phyloP scores from a whole-genome alignment of 2,329 filamentous ascomycete genomes.

The Davidsoniella eucalypti region DNA sequence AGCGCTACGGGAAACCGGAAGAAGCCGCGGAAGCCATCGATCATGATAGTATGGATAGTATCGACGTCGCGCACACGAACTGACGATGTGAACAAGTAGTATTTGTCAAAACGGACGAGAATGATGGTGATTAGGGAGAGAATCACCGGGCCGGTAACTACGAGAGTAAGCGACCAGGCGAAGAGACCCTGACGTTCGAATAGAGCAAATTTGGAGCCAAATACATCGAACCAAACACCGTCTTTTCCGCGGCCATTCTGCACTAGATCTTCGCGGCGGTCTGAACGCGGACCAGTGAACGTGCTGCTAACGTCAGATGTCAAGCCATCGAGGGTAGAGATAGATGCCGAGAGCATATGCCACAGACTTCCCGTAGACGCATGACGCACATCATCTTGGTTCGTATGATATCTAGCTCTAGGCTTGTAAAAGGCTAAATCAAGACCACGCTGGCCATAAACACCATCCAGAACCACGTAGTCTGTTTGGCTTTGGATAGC shows the following conservation, averaged over 20 bases:
- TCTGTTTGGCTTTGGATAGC: constrained; percentile 77
- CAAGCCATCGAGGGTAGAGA: constrained; percentile 57
- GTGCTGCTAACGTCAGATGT: constrained; percentile 48
- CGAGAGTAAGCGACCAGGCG: constrained; percentile 67
- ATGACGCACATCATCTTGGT: constrained; percentile 71
- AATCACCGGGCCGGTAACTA: constrained; percentile 62
- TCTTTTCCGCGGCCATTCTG: constrained; percentile 48
- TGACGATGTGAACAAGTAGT: constrained; percentile 65
- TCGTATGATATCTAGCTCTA: constrained; percentile 74
- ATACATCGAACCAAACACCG: constrained; percentile 89
- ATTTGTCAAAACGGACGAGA: constrained; percentile 58
- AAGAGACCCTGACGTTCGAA: constrained; percentile 73
- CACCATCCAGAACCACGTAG: constrained; percentile 64
- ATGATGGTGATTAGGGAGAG: constrained; percentile 53
- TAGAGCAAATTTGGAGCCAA: constrained; percentile 62
- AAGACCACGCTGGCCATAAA: constrained; percentile 68
- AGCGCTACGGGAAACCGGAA: constrained; percentile 71
- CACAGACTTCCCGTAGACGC: constrained; percentile 57
- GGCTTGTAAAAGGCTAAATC: constrained; percentile 88
- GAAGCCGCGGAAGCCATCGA: constrained; percentile 68
- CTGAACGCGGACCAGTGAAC: constrained; percentile 45
- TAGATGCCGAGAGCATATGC: constrained; percentile 84
- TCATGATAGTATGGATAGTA: constrained; percentile 40
- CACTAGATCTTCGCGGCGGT: constrained; percentile 41
- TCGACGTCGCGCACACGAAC: constrained; percentile 41